Evolutionary conservation across 1,284 basidiomycete species (phyloP).

Genomic region (Austropuccinia psidii): DNA sequence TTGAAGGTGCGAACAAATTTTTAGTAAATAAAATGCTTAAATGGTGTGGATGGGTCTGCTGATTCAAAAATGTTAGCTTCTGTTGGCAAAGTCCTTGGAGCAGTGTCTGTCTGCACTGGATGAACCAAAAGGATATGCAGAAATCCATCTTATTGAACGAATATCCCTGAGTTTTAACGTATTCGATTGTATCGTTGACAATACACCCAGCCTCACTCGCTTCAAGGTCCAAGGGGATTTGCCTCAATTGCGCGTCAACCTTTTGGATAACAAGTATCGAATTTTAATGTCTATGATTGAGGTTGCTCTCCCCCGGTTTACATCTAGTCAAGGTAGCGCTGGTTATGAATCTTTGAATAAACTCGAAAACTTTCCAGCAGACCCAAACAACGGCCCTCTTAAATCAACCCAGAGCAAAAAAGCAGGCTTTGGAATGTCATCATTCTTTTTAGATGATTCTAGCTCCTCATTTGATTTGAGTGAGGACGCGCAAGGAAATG

Average conservation of each 20-base stretch:
- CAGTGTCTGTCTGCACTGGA: constrained; percentile 70
- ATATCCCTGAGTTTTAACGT: constrained; percentile 85
- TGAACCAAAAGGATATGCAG: constrained; percentile 47
- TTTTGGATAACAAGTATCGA: constrained; percentile 95
- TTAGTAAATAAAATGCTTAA: too few species aligned
- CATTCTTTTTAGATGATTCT: constrained; percentile 36
- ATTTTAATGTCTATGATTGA: constrained; percentile 87
- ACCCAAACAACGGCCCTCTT: neutral
- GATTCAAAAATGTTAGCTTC: too few species aligned
- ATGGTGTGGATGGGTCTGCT: too few species aligned
- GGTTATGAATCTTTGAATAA: constrained; percentile 3
- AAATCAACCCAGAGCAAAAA: constrained; percentile 24
- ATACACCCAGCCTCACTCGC: constrained; percentile 71
- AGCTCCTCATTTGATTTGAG: constrained; percentile 17
- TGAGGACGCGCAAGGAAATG: neutral
- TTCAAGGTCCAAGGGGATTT: constrained; percentile 89
- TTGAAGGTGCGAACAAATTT: too few species aligned
- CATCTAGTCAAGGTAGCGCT: constrained; percentile 53
- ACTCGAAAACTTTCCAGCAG: neutral
- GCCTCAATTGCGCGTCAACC: constrained; percentile 80
- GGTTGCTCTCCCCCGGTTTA: constrained; percentile 75
- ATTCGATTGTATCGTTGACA: constrained; percentile 88
- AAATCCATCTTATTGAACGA: constrained; percentile 81
- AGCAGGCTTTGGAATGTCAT: constrained; percentile 25
- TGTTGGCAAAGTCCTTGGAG: constrained; percentile 77